Percentiles rank a stretch among this genome's conserved stretches.
Conservation (phyloP, 352 stramenopile genomes). For the Phytophthora vignae region DNA sequence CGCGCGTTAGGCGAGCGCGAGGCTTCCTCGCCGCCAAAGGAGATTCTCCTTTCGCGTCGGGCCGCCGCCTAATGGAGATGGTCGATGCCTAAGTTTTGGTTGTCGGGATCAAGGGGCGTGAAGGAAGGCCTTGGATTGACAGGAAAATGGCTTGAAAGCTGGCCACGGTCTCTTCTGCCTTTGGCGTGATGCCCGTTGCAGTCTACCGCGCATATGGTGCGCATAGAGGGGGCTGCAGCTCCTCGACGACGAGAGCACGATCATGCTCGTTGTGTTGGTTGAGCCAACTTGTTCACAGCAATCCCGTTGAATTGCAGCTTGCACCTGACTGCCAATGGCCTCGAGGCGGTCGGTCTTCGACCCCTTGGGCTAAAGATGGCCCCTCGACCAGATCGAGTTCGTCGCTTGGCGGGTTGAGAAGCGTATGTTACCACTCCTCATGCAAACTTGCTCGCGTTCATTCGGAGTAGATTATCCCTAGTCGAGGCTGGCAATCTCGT, state of each 20-base stretch:
- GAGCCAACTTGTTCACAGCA: too few species aligned
- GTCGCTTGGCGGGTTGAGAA: not conserved
- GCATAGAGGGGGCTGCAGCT: slow-evolving; percentile 21
- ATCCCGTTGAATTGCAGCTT: not conserved
- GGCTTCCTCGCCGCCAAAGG: slow-evolving; percentile 7
- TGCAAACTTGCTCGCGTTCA: too few species aligned
- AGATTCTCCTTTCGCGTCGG: not conserved
- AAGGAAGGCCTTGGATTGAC: not conserved
- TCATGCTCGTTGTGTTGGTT: not conserved
- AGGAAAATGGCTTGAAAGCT: slow-evolving; percentile 12
- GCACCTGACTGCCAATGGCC: not conserved
- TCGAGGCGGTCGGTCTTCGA: not conserved
- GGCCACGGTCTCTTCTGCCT: slow-evolving; percentile 15
- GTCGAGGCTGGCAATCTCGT: not conserved
- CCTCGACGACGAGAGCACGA: slow-evolving; percentile 17
- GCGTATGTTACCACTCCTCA: too few species aligned
- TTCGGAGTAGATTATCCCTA: not conserved
- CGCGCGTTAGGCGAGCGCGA: slow-evolving; percentile 5
- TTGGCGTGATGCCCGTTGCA: slow-evolving; percentile 28
- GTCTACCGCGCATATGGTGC: slow-evolving; percentile 18
- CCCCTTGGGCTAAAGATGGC: not conserved
- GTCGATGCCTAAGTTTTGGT: slow-evolving; percentile 6
- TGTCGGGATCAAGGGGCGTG: not conserved
- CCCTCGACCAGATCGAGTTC: not conserved
- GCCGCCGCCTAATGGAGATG: not conserved